Base-by-base conservation (phyloP, 805 yeast genomes). In the Schwanniomyces sp. region DNA sequence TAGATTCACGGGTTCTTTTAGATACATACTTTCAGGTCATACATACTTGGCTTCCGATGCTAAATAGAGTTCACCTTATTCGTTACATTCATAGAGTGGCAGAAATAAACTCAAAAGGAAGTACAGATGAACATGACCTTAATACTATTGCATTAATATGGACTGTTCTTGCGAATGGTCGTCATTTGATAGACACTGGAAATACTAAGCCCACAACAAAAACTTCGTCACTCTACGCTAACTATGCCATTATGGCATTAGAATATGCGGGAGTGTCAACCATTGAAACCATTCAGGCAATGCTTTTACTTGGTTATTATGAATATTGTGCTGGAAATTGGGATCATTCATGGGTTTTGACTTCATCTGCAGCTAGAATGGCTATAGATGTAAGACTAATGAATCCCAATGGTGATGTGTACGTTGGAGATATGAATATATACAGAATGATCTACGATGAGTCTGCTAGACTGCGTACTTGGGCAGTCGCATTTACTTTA, bases 371-470 rank as follows among this genome's bases (percentile, higher is more conserved):
- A 7, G 44, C 62, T 2, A 45, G 64, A 42, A 59, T 59, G 64
- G 62, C 64, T 10, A 53, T 58, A 11, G 64, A 59, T 50, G 64
- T 59, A 7, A 36, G 62, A 44, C 47, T 59, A 14, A 59, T 59
- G 62, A 43, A 46, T 21, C 40, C 40, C 25, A 21, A 43, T 29
- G 32, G 5, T 40, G 27, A 37, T 12, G 44, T 41, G 9, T 26
- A 16, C 26, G 48, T 34, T 9, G 27, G 27, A 2, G 46, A 34
- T 21, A 40, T 32, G 26, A 43, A 34, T 37, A 38, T 36, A 34
- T 44, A 32, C 40, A 43, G 12, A 36, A 44, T 36, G 44, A 41
- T 57, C 7, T 47, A 46, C 30, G 54, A 59, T 40, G 52, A 51
- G 18, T 40, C 12, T 34, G 41, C 34, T 40, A 37, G 63, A 16